phyloP scores from a whole-genome alignment of 2,329 filamentous ascomycete species.

The Ophiostoma australiae region DNA sequence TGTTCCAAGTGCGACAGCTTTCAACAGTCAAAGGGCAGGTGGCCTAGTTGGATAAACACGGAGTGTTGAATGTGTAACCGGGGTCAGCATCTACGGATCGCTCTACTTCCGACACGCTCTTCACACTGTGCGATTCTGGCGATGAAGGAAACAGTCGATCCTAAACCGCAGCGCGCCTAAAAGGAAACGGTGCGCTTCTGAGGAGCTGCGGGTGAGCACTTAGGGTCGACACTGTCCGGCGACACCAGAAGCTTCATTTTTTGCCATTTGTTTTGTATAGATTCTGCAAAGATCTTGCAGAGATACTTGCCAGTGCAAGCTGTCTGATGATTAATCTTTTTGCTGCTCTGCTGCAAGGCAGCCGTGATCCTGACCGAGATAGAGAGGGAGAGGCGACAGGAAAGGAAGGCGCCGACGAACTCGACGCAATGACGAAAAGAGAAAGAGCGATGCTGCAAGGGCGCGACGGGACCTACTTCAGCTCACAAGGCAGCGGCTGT shows the following conservation, averaged over 20 bases:
- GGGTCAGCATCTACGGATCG: background rate
- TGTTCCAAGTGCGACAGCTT: background rate
- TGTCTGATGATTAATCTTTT: background rate
- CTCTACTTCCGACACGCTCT: no score
- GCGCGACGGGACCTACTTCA: background rate
- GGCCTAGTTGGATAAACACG: slow-evolving; percentile 1
- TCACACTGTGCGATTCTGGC: background rate
- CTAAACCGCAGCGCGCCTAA: background rate
- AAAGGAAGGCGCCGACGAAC: background rate
- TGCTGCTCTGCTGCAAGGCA: background rate
- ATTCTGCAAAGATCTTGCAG: background rate
- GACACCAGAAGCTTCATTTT: slow-evolving; percentile 9
- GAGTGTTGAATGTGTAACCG: background rate
- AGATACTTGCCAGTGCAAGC: background rate
- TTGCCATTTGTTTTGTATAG: background rate
- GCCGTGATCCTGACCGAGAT: background rate
- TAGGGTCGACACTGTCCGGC: background rate
- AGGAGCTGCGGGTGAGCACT: background rate
- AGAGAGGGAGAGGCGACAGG: background rate
- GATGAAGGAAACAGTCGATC: background rate
- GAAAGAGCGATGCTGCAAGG: background rate
- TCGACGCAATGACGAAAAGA: background rate
- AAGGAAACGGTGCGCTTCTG: background rate
- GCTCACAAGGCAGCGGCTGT: background rate
- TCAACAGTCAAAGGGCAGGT: slow-evolving; percentile 6